Evolutionary conservation across 345 rosid genomes (phyloP).

Genomic region (Pugionium dolabratum): DNA sequence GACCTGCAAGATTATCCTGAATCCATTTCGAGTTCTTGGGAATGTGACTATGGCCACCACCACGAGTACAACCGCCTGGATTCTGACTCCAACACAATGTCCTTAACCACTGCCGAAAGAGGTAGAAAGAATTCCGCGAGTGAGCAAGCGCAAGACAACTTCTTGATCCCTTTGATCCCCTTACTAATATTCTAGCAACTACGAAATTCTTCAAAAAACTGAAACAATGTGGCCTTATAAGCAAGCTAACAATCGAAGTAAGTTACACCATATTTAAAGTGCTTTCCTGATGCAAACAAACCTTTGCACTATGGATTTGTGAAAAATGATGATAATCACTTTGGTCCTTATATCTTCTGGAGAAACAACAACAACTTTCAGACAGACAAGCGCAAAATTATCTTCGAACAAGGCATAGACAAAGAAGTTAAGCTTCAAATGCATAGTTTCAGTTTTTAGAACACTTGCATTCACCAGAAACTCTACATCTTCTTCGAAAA

Average conservation of each 20-base stretch:
- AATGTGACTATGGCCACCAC: constrained; percentile 99
- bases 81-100: constrained; percentile 49
- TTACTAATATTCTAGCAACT: constrained; percentile 1
- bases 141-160: constrained; percentile 5
- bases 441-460: not conserved
- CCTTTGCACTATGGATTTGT: constrained; percentile 15
- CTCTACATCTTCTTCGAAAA: not conserved
- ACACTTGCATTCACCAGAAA: constrained; percentile 15
- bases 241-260: constrained; percentile 7
- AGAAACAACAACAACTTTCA: not conserved
- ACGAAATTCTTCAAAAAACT: constrained; percentile 24
- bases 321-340: constrained; percentile 3
- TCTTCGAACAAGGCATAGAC: not conserved
- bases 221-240: constrained; percentile 17
- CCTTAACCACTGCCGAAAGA: constrained; percentile 56
- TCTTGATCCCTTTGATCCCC: not conserved
- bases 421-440: constrained; percentile 19
- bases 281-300: constrained; percentile 22
- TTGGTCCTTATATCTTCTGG: constrained; percentile 19
- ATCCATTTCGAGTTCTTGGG: constrained; percentile 99
- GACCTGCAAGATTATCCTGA: constrained; percentile 95
- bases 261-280: not conserved
- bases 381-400: not conserved
- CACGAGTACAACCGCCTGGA: constrained; percentile 78
- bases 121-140: constrained; percentile 7